Evolutionary conservation across 192 early-diverging fungal species (phyloP).

Genomic region (Coemansia sp.): DNA sequence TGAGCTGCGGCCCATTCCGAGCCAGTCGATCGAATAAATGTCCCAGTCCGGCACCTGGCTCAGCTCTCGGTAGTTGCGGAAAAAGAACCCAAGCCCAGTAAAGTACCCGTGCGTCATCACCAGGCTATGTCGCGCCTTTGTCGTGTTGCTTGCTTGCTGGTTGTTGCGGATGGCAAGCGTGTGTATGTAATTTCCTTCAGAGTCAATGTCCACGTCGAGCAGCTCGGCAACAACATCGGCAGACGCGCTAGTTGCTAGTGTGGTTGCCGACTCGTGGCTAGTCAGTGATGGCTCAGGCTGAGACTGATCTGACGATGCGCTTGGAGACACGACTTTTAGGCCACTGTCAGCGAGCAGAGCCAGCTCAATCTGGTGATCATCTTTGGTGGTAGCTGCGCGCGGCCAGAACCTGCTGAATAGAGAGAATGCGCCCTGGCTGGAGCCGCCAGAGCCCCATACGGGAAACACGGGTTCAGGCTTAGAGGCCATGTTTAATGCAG

Average conservation of each 20-base stretch:
- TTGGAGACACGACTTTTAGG: conserved; percentile 12
- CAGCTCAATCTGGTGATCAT: conserved; percentile 25
- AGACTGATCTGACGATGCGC: background rate
- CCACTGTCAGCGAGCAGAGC: conserved; percentile 34
- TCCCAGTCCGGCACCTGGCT: conserved; percentile 43
- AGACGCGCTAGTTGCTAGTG: background rate
- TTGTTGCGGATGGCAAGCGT: conserved; percentile 38
- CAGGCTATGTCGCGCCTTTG: conserved; percentile 27
- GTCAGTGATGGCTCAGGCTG: background rate
- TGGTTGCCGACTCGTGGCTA: background rate
- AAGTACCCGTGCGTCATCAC: conserved; percentile 56
- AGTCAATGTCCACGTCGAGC: conserved; percentile 45
- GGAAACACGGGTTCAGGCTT: conserved; percentile 3
- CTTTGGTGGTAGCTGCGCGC: conserved; percentile 13
- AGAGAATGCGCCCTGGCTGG: conserved; percentile 4
- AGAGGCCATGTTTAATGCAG: conserved; percentile 4
- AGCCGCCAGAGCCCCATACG: conserved; percentile 11
- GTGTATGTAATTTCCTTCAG: conserved; percentile 48
- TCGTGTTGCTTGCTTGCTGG: background rate
- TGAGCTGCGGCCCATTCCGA: conserved; percentile 91
- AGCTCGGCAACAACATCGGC: conserved; percentile 21
- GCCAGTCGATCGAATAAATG: conserved; percentile 74
- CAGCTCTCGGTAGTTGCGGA: conserved; percentile 51
- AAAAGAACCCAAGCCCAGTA: conserved; percentile 54
- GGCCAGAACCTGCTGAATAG: conserved; percentile 24